phyloP scores from a whole-genome alignment of 495 filamentous ascomycete species.

The Evansstolkia leycettana region DNA sequence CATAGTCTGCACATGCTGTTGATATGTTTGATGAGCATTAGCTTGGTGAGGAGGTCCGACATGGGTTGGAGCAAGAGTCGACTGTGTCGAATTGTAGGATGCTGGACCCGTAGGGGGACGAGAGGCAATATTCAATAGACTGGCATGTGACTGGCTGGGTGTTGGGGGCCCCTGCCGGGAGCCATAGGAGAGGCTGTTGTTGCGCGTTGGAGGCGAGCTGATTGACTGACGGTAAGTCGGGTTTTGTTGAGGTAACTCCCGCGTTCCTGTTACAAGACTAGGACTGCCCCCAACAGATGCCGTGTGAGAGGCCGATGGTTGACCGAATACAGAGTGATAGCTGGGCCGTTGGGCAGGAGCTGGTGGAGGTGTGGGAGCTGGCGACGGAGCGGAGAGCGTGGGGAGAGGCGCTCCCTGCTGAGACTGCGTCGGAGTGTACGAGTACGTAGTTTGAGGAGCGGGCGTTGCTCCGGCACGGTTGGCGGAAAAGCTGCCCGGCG shows the following conservation, averaged over 20 bases:
- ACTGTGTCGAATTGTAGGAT: conserved; percentile 16
- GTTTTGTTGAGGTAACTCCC: conserved; percentile 20
- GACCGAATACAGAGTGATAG: conserved; percentile 23
- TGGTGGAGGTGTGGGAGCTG: conserved; percentile 29
- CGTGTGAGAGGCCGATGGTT: conserved; percentile 16
- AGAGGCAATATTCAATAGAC: conserved; percentile 18
- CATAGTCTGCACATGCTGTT: conserved; percentile 31
- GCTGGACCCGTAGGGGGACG: conserved; percentile 17
- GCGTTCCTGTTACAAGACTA: conserved; percentile 9
- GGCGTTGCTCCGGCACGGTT: conserved; percentile 12
- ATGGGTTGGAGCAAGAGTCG: conserved; percentile 14
- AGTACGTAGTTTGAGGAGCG: conserved; percentile 17
- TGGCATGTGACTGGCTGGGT: conserved; percentile 21
- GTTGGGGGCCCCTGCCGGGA: conserved; percentile 23
- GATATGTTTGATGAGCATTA: conserved; percentile 18
- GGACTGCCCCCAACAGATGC: conserved; percentile 8
- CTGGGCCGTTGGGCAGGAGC: conserved; percentile 20
- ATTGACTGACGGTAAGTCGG: conserved; percentile 18
- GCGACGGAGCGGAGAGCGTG: conserved; percentile 21
- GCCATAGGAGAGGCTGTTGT: conserved; percentile 17
- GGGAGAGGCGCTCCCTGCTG: conserved; percentile 15
- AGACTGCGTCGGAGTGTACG: conserved; percentile 17
- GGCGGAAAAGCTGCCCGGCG: conserved; percentile 6
- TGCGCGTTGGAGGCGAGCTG: conserved; percentile 23
- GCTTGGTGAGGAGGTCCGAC: conserved; percentile 12